Evolutionary conservation across 805 yeast genomes (phyloP), one percentile per base, ranked within the genome.

Genomic region (Helenozyma rhizophorensis): DNA sequence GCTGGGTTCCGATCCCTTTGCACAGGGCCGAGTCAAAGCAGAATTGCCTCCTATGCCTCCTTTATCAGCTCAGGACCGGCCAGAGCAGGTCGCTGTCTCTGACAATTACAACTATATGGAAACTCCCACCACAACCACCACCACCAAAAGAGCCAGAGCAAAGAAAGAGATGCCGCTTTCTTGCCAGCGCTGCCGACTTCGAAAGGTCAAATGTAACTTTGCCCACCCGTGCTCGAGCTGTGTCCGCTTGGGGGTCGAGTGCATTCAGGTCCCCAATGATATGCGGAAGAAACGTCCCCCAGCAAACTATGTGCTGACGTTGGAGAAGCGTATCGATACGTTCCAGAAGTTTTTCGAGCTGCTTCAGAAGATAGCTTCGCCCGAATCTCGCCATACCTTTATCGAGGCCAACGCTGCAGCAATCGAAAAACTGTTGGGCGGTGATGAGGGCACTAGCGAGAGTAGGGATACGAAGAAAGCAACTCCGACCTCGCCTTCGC

Each of bases 281-380:
- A 55, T 72, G 59, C 56, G 80, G 24, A 73, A 71, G 42, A 69
- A 67, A 36, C 51, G 79, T 28, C 74, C 75, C 4, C 61, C 72
- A 1, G 70, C 68, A 8, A 60, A 65, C 27, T 74, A 74, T 44
- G 78, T 74, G n/a, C 62, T 63, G 27, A 55, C 63, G 2, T 48
- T 74, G 27, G 76, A 65, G 44, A 47, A 47, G 24, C 54, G 54
- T 36, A 40, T 60, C 25, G 43, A 47, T 9, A 37, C 46, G 13
- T 39, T 63, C 15, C 47, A 51, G 27, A 37, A 43, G 13, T 49
- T 58, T 21, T 45, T 64, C 18, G 47, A 47, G 14, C 39, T 43
- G 14, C 43, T 62, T 29, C 53, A 56, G 31, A 46, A 41, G 11
- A 26, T 45, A n/a, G 35, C 28, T 15, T 27, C 51, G 6, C 28